These are phyloP conservation scores for Pestalotiopsis sp. DNA, from an alignment of 2,329 filamentous ascomycete genomes.

Conservation along the genomic window DNA sequence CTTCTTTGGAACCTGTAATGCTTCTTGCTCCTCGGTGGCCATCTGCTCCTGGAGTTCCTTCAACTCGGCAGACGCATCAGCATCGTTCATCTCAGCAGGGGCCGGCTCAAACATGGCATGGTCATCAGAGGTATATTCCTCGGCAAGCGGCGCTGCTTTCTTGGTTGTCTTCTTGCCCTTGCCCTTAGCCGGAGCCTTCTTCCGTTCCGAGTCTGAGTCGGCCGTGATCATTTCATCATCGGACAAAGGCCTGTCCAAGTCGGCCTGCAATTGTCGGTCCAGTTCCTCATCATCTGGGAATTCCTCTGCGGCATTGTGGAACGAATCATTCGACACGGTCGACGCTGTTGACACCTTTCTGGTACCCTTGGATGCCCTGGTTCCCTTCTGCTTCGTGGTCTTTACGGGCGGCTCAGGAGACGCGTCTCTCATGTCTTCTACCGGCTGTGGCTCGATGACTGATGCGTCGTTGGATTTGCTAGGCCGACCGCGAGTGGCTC, in stretches of 20 bases:
- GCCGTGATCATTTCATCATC: slow-evolving; percentile 54
- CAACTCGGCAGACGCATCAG: slow-evolving; percentile 53
- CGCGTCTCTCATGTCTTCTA: slow-evolving; percentile 43
- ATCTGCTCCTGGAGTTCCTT: slow-evolving; percentile 52
- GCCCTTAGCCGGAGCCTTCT: slow-evolving; percentile 35
- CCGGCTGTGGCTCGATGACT: slow-evolving; percentile 37
- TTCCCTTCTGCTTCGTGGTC: slow-evolving; percentile 44
- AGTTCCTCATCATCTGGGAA: slow-evolving; percentile 66
- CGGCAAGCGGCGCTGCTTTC: slow-evolving; percentile 27
- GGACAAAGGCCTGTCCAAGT: slow-evolving; percentile 59
- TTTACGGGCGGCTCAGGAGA: slow-evolving; percentile 29
- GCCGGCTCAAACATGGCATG: slow-evolving; percentile 57
- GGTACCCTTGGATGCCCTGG: slow-evolving; percentile 41
- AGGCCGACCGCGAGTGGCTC: slow-evolving; percentile 52
- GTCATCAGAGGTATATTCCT: slow-evolving; percentile 33
- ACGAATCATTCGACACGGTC: slow-evolving; percentile 42
- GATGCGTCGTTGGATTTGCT: slow-evolving; percentile 47
- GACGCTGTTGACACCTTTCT: slow-evolving; percentile 55
- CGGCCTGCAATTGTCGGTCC: slow-evolving; percentile 66
- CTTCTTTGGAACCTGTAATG: slow-evolving; percentile 54
- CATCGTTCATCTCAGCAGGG: slow-evolving; percentile 47
- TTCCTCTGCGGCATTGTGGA: slow-evolving; percentile 37
- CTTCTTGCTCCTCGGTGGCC: slow-evolving; percentile 40
- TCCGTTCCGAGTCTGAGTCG: slow-evolving; percentile 48
- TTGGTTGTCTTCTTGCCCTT: slow-evolving; percentile 33